Evolutionary conservation across 345 rosid species (phyloP).

Genomic region (Acer yangbiense): DNA sequence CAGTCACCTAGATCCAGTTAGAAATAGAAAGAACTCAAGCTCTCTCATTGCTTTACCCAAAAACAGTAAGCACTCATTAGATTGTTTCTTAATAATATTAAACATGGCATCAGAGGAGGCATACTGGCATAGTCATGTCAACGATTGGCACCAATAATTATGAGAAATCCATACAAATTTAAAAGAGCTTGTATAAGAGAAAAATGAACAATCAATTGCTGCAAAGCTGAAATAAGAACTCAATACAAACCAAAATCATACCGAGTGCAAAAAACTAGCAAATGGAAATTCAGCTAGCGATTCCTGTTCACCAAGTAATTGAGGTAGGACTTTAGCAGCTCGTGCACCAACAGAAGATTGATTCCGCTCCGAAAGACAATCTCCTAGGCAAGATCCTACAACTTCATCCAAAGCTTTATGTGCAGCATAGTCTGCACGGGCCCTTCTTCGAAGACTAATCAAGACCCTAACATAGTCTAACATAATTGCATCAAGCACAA

Average conservation of each 20-base stretch:
- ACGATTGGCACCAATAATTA: conserved; percentile 1
- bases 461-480: conserved; percentile 87
- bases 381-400: conserved; percentile 48
- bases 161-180: conserved; percentile 11
- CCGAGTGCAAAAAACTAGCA: conserved; percentile 84
- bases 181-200: not conserved
- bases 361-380: conserved; percentile 41
- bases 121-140: not conserved
- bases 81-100: not conserved
- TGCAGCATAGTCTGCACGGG: conserved; percentile 69
- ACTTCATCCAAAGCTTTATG: conserved; percentile 63
- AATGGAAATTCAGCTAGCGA: conserved; percentile 94
- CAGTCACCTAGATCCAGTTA: not conserved
- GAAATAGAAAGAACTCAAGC: not conserved
- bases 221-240: not conserved
- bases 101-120: not conserved
- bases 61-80: not conserved
- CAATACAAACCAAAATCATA: conserved; percentile 32
- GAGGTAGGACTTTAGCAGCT: conserved; percentile 38
- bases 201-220: not conserved
- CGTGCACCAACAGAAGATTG: conserved; percentile 36
- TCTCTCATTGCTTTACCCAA: not conserved
- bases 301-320: conserved; percentile 64
- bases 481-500: conserved; percentile 74
- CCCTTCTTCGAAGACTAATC: conserved; percentile 74